Percentiles rank a stretch among this genome's conserved stretches.
phyloP scores from a whole-genome alignment of 306 rosid species.

The Quercus engelmannii region DNA sequence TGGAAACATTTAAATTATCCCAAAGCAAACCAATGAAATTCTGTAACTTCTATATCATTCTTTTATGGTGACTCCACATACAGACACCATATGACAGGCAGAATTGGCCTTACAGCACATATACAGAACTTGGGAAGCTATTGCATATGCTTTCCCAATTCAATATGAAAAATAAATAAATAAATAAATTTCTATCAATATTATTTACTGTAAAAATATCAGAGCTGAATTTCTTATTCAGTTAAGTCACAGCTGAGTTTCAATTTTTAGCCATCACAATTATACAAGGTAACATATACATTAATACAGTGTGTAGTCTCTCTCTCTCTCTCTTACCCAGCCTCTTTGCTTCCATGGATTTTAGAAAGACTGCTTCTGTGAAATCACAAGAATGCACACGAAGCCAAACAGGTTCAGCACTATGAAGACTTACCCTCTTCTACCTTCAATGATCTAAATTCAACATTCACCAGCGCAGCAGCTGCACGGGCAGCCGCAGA shows the following conservation, averaged over 20 bases:
- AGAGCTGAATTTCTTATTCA: not conserved
- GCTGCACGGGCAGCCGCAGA: slow-evolving; percentile 86
- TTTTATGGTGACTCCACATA: too few relatives aligned
- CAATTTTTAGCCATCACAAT: not conserved
- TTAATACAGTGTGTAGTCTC: not conserved
- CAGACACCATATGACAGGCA: too few relatives aligned
- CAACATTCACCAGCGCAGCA: slow-evolving; percentile 53
- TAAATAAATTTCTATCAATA: not conserved
- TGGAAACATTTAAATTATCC: too few relatives aligned
- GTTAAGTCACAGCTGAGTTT: not conserved
- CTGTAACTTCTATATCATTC: too few relatives aligned
- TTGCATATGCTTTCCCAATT: not conserved
- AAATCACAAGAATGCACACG: not conserved
- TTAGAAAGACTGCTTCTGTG: not conserved
- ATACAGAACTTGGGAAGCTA: not conserved
- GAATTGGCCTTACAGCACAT: not conserved
- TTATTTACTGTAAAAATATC: not conserved
- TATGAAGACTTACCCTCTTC: slow-evolving; percentile 46
- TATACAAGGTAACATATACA: slow-evolving; percentile 15
- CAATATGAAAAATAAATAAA: not conserved
- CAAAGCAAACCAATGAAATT: too few relatives aligned
- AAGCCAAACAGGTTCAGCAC: slow-evolving; percentile 18
- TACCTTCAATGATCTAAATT: slow-evolving; percentile 44
- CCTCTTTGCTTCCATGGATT: not conserved
- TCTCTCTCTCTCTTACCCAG: too few relatives aligned